These are phyloP conservation scores for Allium fistulosum DNA, from an alignment of 106 monocot species.

Conservation along the genomic window DNA sequence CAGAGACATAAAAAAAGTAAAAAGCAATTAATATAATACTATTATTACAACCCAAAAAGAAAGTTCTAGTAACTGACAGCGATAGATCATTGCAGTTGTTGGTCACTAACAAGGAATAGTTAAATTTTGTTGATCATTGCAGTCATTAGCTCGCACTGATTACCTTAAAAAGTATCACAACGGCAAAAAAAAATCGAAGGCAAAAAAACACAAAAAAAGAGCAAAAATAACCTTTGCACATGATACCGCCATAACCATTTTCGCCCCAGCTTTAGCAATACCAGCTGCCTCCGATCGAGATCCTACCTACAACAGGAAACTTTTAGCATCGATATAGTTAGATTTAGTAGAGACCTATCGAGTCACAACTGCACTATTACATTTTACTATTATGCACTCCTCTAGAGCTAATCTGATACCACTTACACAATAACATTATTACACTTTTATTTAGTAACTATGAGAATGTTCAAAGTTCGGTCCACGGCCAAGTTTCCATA, in stretches of 20 bases:
- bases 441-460: background rate
- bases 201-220: background rate
- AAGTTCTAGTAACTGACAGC: no score
- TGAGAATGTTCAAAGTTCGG: no score
- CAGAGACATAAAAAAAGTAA: no score
- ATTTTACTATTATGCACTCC: background rate
- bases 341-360: background rate
- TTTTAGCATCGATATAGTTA: background rate
- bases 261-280: constrained; percentile 98
- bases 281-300: constrained; percentile 94
- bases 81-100: no score
- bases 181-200: background rate
- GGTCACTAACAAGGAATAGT: no score
- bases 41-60: no score
- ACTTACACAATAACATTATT: background rate
- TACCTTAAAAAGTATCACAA: background rate
- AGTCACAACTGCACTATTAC: background rate
- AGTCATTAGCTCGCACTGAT: no score
- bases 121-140: no score
- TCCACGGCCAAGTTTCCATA: no score
- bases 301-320: constrained; percentile 55
- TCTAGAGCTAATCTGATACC: background rate
- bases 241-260: constrained; percentile 99
- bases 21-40: no score
- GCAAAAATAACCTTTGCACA: constrained; percentile 72